phyloP scores from a whole-genome alignment of 2,329 filamentous ascomycete genomes.

The Apiospora pterosperma region DNA sequence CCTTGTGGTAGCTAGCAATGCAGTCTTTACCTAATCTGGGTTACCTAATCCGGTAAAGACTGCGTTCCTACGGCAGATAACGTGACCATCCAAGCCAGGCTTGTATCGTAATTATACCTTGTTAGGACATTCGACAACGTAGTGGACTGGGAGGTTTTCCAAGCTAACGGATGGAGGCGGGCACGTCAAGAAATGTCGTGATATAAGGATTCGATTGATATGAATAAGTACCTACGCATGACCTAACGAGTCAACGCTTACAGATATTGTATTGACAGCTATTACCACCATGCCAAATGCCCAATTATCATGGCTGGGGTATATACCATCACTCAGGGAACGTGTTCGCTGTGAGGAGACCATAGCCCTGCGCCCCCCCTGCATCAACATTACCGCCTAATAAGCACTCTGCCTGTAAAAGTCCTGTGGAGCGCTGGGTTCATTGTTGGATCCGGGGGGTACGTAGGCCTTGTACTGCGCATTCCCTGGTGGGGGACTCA shows the following conservation, averaged over 20 bases:
- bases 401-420: conserved; percentile 49
- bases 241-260: background rate
- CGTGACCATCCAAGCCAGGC: too few species aligned
- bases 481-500: conserved; percentile 22
- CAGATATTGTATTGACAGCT: background rate
- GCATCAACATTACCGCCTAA: conserved; percentile 9
- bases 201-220: background rate
- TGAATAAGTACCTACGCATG: too few species aligned
- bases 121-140: too few species aligned
- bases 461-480: conserved; percentile 61
- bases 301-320: background rate
- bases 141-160: too few species aligned
- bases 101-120: too few species aligned
- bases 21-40: too few species aligned
- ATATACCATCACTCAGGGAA: background rate
- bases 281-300: background rate
- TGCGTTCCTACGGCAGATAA: too few species aligned
- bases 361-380: background rate
- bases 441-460: conserved; percentile 37
- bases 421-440: conserved; percentile 49
- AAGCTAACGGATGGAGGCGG: too few species aligned
- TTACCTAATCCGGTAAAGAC: too few species aligned
- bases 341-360: background rate
- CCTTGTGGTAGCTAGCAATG: too few species aligned
- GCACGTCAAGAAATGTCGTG: background rate